Evolutionary conservation across 2,329 filamentous ascomycete species (phyloP).

Genomic region (Hansfordia pulvinata): DNA sequence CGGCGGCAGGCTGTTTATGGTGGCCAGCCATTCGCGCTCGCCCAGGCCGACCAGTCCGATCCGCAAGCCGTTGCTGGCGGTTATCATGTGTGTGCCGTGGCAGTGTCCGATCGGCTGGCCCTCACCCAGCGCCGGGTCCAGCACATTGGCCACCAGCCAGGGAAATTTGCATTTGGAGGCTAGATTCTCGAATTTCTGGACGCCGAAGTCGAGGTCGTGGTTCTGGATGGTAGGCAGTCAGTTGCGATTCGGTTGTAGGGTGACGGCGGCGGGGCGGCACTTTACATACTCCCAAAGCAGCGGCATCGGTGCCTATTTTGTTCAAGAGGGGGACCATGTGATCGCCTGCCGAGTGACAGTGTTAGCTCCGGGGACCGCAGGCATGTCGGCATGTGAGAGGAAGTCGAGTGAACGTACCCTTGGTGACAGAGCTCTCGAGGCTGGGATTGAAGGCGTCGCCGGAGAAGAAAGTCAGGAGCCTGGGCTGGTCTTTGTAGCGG

Average conservation of each 20-base stretch:
- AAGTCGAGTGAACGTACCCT: slow-evolving; percentile 49
- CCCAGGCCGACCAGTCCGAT: slow-evolving; percentile 76
- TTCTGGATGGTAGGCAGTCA: slow-evolving; percentile 38
- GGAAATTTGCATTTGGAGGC: slow-evolving; percentile 67
- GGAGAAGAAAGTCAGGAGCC: slow-evolving; percentile 69
- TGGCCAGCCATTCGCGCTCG: slow-evolving; percentile 80
- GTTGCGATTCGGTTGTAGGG: too few relatives aligned
- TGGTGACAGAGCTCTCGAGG: slow-evolving; percentile 77
- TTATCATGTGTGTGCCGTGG: slow-evolving; percentile 62
- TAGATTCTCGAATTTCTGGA: slow-evolving; percentile 64
- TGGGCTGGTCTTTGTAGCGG: slow-evolving; percentile 47
- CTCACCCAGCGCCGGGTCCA: slow-evolving; percentile 70
- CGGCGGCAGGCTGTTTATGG: slow-evolving; percentile 75
- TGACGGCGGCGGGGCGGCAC: too few relatives aligned
- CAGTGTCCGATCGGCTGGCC: slow-evolving; percentile 64
- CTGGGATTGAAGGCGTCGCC: slow-evolving; percentile 90
- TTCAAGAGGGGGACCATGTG: slow-evolving; percentile 88
- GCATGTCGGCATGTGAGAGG: too few relatives aligned
- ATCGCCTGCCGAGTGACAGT: slow-evolving; percentile 29
- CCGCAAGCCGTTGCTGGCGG: slow-evolving; percentile 71
- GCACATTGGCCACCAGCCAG: slow-evolving; percentile 80
- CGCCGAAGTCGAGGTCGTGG: slow-evolving; percentile 86
- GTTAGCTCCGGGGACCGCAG: too few relatives aligned
- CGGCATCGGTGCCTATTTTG: slow-evolving; percentile 59
- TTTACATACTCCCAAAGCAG: slow-evolving; percentile 71